A percentile compares a stretch with the other conserved stretches of the same genome.
phyloP scores from a whole-genome alignment of 2,329 filamentous ascomycete genomes.

The Xylaria sp. region DNA sequence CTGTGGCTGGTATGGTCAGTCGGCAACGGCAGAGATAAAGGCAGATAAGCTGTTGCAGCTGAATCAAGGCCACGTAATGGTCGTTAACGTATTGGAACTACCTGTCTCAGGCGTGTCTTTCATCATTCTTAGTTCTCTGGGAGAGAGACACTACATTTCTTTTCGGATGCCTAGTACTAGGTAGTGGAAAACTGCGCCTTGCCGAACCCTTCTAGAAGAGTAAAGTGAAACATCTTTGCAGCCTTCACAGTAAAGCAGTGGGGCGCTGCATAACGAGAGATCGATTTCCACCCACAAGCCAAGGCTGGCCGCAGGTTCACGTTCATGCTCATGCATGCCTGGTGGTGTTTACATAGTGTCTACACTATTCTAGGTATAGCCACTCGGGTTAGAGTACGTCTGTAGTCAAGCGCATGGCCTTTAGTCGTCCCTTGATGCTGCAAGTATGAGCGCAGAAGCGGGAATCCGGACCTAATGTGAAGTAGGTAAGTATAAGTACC shows the following conservation, averaged over 20 bases:
- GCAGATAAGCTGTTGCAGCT: background rate
- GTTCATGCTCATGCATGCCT: slow-evolving; percentile 20
- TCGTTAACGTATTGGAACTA: background rate
- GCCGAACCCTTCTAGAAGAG: slow-evolving; percentile 23
- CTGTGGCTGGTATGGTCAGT: background rate
- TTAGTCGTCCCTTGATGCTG: background rate
- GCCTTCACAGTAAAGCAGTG: slow-evolving; percentile 10
- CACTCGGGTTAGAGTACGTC: background rate
- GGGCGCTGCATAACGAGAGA: slow-evolving; percentile 6
- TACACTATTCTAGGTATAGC: slow-evolving; percentile 3
- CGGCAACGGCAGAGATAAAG: background rate
- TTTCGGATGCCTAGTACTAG: background rate
- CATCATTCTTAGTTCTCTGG: background rate
- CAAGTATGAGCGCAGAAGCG: slow-evolving; percentile 4
- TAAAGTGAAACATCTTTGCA: slow-evolving; percentile 3
- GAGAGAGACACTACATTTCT: background rate
- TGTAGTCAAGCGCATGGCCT: slow-evolving; percentile 11
- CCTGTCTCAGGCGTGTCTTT: background rate
- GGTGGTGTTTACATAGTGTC: slow-evolving; percentile 8
- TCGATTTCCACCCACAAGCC: slow-evolving; percentile 6
- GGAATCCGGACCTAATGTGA: background rate
- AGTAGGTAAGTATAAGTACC: background rate
- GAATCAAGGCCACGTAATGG: slow-evolving; percentile 2
- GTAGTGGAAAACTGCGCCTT: background rate
- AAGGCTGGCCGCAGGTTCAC: slow-evolving; percentile 1